Conservation (phyloP, 176 grass and related monocot species). For the bread wheat (Triticum aestivum) region DNA sequence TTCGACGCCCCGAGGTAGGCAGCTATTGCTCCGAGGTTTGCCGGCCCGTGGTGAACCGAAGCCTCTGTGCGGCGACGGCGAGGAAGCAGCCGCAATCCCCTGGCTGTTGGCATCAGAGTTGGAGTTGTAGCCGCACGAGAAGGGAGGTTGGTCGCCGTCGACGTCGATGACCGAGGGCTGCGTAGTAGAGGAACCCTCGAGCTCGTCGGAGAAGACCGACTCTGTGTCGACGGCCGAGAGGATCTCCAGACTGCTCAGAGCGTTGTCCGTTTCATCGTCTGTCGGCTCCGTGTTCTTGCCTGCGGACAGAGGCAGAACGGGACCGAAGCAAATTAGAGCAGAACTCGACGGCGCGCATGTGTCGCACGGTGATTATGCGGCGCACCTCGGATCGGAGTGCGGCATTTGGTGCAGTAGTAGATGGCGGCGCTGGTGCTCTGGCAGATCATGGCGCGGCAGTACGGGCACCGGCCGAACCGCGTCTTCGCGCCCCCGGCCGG, state of each 20-base stretch:
- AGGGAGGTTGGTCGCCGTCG: neutral
- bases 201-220: slow-evolving; percentile 35
- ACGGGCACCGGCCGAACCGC: slow-evolving; percentile 48
- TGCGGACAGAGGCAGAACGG: neutral
- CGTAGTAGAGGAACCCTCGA: neutral
- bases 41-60: neutral
- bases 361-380: neutral
- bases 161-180: neutral
- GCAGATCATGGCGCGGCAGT: slow-evolving; percentile 44
- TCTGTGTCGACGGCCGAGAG: slow-evolving; percentile 29
- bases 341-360: neutral
- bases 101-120: neutral
- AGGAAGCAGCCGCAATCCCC: neutral
- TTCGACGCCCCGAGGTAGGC: neutral
- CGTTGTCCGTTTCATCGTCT: neutral
- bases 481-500: neutral
- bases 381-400: slow-evolving; percentile 42
- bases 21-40: neutral
- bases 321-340: neutral
- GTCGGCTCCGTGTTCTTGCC: slow-evolving; percentile 30
- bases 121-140: neutral
- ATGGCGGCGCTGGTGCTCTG: slow-evolving; percentile 12
- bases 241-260: slow-evolving; percentile 32
- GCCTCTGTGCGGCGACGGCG: neutral
- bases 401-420: slow-evolving; percentile 51